These are phyloP conservation scores for Penicilliopsis zonata DNA, from an alignment of 495 filamentous ascomycete genomes.

Conservation along the genomic window DNA sequence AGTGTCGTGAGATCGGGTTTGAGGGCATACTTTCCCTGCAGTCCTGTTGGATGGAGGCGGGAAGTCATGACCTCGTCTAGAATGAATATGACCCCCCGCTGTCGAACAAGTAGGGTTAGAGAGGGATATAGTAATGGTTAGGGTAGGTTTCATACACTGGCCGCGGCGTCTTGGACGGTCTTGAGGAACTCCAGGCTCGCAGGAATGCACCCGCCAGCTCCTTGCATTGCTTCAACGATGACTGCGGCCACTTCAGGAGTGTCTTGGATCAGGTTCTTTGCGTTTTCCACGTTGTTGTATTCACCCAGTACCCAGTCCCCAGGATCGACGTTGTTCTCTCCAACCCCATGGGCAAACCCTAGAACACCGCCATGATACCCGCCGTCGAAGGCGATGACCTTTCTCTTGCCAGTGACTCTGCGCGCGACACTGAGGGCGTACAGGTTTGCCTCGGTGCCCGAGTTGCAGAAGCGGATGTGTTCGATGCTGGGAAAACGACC, in stretches of 20 bases:
- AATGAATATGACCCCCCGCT: conserved; percentile 39
- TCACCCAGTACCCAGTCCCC: conserved; percentile 35
- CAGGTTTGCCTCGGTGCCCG: conserved; percentile 26
- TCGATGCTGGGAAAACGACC: conserved; percentile 18
- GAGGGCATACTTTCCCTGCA: conserved; percentile 27
- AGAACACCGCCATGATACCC: conserved; percentile 17
- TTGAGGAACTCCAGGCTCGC: conserved; percentile 32
- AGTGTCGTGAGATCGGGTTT: conserved; percentile 47
- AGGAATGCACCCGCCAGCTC: conserved; percentile 37
- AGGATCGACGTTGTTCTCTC: conserved; percentile 8
- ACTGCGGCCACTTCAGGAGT: conserved; percentile 44
- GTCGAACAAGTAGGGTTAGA: no score
- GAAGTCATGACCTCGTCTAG: conserved; percentile 58
- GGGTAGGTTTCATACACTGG: no score
- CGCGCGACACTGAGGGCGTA: conserved; percentile 20
- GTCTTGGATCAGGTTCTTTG: conserved; percentile 3
- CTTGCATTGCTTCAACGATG: conserved; percentile 48
- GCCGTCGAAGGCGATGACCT: conserved; percentile 18
- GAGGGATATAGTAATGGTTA: no score
- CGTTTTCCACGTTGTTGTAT: conserved; percentile 31
- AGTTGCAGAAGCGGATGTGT: conserved; percentile 23
- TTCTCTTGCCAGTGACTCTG: conserved; percentile 13
- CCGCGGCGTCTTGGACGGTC: conserved; percentile 19
- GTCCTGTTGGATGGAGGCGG: conserved; percentile 35
- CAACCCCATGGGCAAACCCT: conserved; percentile 4